phyloP scores from a whole-genome alignment of 2,329 filamentous ascomycete species.

The Aspergillus vadensis region DNA sequence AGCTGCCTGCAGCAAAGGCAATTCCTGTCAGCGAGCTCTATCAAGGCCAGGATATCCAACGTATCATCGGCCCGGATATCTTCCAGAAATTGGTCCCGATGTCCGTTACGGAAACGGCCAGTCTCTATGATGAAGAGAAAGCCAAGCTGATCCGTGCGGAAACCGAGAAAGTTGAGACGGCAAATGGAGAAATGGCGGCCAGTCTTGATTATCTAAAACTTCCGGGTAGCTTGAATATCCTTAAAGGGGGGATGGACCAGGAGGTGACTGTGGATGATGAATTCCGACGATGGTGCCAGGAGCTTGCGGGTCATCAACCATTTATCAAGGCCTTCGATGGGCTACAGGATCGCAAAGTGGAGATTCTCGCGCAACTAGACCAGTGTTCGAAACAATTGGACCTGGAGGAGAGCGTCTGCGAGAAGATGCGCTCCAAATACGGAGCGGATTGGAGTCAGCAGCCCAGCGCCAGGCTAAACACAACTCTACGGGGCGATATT shows the following conservation, averaged over 20 bases:
- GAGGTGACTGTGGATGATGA: conserved; percentile 86
- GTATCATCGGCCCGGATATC: conserved; percentile 94
- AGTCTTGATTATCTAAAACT: conserved; percentile 92
- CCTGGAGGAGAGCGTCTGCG: conserved; percentile 95
- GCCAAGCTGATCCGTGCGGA: conserved; percentile 93
- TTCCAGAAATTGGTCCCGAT: conserved; percentile 97
- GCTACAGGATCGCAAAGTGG: conserved; percentile 74
- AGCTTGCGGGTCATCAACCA: conserved; percentile 81
- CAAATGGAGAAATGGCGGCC: conserved; percentile 93
- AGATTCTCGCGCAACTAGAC: conserved; percentile 72
- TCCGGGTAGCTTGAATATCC: conserved; percentile 81
- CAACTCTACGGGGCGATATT: conserved; percentile 83
- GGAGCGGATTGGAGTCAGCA: conserved; percentile 96
- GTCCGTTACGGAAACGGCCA: conserved; percentile 93
- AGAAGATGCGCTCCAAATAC: conserved; percentile 99
- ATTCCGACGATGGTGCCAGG: conserved; percentile 90
- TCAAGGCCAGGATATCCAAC: conserved; percentile 93
- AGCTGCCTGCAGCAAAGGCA: conserved; percentile 91
- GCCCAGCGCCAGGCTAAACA: conserved; percentile 84
- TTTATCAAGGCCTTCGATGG: conserved; percentile 78
- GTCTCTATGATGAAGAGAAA: conserved; percentile 97
- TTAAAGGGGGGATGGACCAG: conserved; percentile 91
- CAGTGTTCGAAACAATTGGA: conserved; percentile 84
- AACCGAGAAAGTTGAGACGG: conserved; percentile 87
- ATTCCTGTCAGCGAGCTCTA: conserved; percentile 97